Percentiles rank a stretch among this genome's conserved stretches.
Evolutionary conservation across 2,329 filamentous ascomycete genomes (phyloP).

Genomic region (Calycina marina): DNA sequence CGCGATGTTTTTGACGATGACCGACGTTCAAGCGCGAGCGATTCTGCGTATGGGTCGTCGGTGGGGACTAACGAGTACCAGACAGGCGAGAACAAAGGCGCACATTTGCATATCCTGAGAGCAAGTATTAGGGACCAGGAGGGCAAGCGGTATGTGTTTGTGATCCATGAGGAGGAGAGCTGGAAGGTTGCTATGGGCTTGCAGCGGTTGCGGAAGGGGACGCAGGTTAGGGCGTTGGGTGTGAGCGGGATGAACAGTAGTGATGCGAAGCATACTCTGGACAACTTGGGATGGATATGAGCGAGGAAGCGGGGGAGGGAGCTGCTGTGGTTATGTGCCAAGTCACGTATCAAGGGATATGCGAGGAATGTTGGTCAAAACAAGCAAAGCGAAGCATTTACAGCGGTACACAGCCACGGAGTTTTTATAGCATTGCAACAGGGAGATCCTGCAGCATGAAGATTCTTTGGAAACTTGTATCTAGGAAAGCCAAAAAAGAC

Average conservation of each 20-base stretch:
- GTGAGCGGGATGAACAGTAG: constrained; percentile 38
- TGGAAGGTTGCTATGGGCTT: constrained; percentile 54
- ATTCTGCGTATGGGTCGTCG: constrained; percentile 21
- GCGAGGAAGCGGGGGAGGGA: too few relatives aligned
- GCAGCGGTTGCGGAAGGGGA: constrained; percentile 43
- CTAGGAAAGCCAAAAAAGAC: too few relatives aligned
- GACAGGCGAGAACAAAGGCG: constrained; percentile 39
- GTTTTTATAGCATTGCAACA: too few relatives aligned
- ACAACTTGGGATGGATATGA: constrained; percentile 36
- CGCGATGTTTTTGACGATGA: constrained; percentile 13
- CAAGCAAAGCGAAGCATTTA: too few relatives aligned
- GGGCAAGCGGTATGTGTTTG: constrained; percentile 50
- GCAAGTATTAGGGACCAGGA: constrained; percentile 52
- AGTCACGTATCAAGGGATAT: too few relatives aligned
- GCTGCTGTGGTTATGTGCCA: too few relatives aligned
- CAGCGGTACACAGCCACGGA: too few relatives aligned
- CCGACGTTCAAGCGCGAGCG: constrained; percentile 14
- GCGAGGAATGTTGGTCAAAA: too few relatives aligned
- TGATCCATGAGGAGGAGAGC: constrained; percentile 47
- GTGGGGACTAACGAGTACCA: constrained; percentile 23
- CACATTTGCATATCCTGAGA: constrained; percentile 45
- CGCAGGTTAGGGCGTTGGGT: constrained; percentile 43
- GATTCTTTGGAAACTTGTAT: too few relatives aligned
- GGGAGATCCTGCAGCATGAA: too few relatives aligned
- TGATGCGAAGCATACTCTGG: constrained; percentile 40